phyloP scores from a whole-genome alignment of 768 basidiomycete species.

The Psilocybe cyanescens region DNA sequence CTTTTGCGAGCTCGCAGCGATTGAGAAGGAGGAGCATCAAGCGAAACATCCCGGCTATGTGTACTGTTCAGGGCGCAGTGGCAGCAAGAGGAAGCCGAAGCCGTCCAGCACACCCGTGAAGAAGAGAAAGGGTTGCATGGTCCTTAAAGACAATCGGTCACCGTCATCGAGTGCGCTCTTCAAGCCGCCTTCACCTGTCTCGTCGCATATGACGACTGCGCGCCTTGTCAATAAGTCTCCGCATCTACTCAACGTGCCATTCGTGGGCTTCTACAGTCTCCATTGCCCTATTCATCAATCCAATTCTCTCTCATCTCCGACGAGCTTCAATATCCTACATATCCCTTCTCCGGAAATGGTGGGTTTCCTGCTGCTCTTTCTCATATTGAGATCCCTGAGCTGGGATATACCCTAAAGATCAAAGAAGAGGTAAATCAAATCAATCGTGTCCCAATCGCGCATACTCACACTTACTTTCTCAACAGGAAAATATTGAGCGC shows the following conservation, averaged over 20 bases:
- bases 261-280: background rate
- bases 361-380: background rate
- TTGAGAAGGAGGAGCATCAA: slow-evolving; percentile 30
- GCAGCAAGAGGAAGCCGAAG: slow-evolving; percentile 11
- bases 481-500: background rate
- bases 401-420: slow-evolving; percentile 17
- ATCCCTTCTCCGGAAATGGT: background rate
- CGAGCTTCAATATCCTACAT: too few relatives aligned
- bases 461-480: background rate
- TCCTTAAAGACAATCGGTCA: background rate
- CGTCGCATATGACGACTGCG: background rate
- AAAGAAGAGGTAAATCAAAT: background rate
- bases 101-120: background rate
- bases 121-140: background rate
- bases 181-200: background rate
- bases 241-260: slow-evolving; percentile 12
- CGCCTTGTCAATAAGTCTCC: background rate
- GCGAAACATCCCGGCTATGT: slow-evolving; percentile 31
- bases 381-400: slow-evolving; percentile 22
- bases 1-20: slow-evolving; percentile 22
- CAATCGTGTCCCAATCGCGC: background rate
- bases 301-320: background rate
- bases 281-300: background rate
- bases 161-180: background rate
- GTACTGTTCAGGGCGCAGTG: slow-evolving; percentile 23